Conservation (phyloP, 116 monocot species). For the Iris pallida region DNA sequence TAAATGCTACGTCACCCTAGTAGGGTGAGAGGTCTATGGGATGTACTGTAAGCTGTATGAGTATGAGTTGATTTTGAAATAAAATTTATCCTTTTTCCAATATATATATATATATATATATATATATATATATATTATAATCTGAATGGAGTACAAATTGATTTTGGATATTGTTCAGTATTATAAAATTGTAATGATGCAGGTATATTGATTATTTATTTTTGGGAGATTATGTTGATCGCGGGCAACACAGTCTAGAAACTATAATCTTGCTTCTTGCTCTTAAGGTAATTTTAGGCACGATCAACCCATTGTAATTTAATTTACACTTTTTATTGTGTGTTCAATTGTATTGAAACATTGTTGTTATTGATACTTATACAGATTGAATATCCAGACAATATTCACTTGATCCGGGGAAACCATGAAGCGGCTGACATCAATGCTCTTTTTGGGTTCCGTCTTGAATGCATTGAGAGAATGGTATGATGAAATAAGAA, state of each 20-base stretch:
- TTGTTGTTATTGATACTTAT: neutral
- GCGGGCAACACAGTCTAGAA: conserved; percentile 96
- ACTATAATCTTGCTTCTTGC: conserved; percentile 86
- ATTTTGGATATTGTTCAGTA: neutral
- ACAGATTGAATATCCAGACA: conserved; percentile 67
- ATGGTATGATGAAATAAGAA: conserved; percentile 51
- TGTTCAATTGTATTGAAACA: neutral
- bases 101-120: too few relatives aligned
- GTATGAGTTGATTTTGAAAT: too few relatives aligned
- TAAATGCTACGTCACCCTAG: too few relatives aligned
- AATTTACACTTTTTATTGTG: neutral
- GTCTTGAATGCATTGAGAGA: conserved; percentile 92
- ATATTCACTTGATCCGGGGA: conserved; percentile 86
- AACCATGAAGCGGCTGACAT: conserved; percentile 98
- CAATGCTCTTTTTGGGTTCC: conserved; percentile 95
- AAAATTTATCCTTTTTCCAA: too few relatives aligned
- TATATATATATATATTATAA: neutral
- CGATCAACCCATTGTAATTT: neutral
- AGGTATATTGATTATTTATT: conserved; percentile 97
- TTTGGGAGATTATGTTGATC: conserved; percentile 97
- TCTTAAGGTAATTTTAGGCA: conserved; percentile 53
- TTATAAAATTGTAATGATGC: conserved; percentile 18
- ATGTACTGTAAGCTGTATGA: too few relatives aligned
- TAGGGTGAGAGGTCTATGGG: too few relatives aligned
- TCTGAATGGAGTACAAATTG: too few relatives aligned